Conservation (phyloP, 169 alveolate genomes). For the Perkinsus chesapeaki region DNA sequence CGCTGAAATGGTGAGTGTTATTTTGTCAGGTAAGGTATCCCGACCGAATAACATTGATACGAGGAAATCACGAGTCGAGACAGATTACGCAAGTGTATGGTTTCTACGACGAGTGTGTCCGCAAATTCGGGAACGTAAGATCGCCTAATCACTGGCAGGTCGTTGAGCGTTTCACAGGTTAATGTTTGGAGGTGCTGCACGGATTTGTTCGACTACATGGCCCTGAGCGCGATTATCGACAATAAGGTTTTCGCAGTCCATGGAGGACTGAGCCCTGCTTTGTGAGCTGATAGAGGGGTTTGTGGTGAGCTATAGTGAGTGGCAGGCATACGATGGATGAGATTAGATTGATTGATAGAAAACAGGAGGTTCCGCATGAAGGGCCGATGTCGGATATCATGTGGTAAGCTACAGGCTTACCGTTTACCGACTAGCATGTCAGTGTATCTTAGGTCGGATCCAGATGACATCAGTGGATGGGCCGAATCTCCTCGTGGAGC, state of each 20-base stretch:
- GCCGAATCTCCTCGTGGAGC: slow-evolving; percentile 95
- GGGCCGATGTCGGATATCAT: slow-evolving; percentile 99
- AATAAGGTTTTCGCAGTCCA: slow-evolving; percentile 93
- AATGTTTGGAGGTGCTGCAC: slow-evolving; percentile 32
- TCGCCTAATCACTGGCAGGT: slow-evolving; percentile 59
- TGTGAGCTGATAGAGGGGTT: slow-evolving; percentile 30
- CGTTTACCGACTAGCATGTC: background rate
- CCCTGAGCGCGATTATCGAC: slow-evolving; percentile 94
- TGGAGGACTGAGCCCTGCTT: slow-evolving; percentile 97
- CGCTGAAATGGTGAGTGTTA: background rate
- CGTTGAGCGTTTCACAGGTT: background rate
- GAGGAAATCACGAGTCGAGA: slow-evolving; percentile 98
- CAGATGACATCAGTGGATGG: slow-evolving; percentile 68
- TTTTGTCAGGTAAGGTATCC: slow-evolving; percentile 67
- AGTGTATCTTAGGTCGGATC: background rate
- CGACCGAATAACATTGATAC: slow-evolving; percentile 86
- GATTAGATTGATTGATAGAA: slow-evolving; percentile 25
- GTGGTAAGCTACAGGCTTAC: slow-evolving; percentile 66
- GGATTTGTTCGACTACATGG: slow-evolving; percentile 94
- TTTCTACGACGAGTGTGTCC: slow-evolving; percentile 98
- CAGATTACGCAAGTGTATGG: slow-evolving; percentile 98
- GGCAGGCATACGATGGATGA: slow-evolving; percentile 39
- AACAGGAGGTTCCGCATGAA: slow-evolving; percentile 98
- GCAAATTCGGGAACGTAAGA: slow-evolving; percentile 86
- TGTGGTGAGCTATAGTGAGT: background rate